phyloP scores from a whole-genome alignment of 495 filamentous ascomycete genomes.

The Podospora sp. region DNA sequence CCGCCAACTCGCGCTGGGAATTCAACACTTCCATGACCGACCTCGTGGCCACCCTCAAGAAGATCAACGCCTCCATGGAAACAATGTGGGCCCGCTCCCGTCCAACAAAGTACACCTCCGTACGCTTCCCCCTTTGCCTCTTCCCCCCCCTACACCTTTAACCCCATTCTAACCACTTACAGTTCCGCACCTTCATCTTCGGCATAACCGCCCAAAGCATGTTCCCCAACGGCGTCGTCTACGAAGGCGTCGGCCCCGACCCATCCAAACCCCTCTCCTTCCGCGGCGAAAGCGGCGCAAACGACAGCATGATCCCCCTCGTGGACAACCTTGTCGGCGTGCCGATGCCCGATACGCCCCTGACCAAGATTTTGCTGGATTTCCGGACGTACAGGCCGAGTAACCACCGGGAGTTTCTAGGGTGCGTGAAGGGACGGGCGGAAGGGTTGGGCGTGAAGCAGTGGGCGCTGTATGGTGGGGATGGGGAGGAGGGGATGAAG shows the following conservation, averaged over 20 bases:
- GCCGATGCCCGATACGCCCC: slow-evolving; percentile 77
- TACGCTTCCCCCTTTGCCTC: no score
- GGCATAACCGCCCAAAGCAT: slow-evolving; percentile 86
- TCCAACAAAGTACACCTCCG: slow-evolving; percentile 70
- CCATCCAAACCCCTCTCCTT: slow-evolving; percentile 63
- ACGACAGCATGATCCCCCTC: slow-evolving; percentile 85
- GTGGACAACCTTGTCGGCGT: slow-evolving; percentile 82
- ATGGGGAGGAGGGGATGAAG: slow-evolving; percentile 24
- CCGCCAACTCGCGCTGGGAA: slow-evolving; percentile 37
- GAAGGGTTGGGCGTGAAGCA: slow-evolving; percentile 59
- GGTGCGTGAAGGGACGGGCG: slow-evolving; percentile 63
- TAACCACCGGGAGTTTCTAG: slow-evolving; percentile 82
- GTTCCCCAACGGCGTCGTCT: slow-evolving; percentile 88
- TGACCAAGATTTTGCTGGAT: slow-evolving; percentile 81
- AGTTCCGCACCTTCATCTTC: slow-evolving; percentile 91
- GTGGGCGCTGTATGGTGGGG: slow-evolving; percentile 56
- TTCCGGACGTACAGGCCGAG: slow-evolving; percentile 83
- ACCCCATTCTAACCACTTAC: no score
- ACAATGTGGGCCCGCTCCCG: slow-evolving; percentile 86
- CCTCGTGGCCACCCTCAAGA: slow-evolving; percentile 63
- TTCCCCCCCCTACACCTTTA: no score
- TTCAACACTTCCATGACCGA: slow-evolving; percentile 67
- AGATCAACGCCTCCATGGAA: slow-evolving; percentile 80
- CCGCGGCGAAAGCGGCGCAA: slow-evolving; percentile 86
- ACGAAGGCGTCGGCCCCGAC: slow-evolving; percentile 69